Base-by-base conservation (phyloP, 768 basidiomycete genomes). In the Mycena maculata region DNA sequence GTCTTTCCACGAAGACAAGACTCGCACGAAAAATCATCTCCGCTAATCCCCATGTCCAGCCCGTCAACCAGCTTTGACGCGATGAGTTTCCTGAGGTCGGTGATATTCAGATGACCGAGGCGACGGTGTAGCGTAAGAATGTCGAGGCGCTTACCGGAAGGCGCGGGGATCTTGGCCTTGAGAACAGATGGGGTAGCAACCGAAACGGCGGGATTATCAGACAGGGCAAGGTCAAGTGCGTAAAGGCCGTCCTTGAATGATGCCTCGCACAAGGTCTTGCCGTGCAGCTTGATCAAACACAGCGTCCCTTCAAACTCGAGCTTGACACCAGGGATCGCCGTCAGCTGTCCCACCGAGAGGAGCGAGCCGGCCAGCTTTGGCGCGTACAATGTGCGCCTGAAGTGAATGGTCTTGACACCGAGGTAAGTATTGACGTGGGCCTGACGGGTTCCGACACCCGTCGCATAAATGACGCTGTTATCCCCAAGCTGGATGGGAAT, bases 1-100 rank as follows among this genome's bases (percentile, higher is more conserved):
- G 54, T 56, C 54, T 56, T 56, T 20, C 54, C 54, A 18, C 4
- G 8, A 12, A 58, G 31, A 18, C 56, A 58, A 18, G 42, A 41
- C 4, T 47, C 56, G 11, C 56, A 58, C n/a, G 28, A 31, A n/a
- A 58, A 30, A 47, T 58, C 31, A 31, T 58, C 44, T 3, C 31
- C 55, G 1, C 23, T 16, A 18, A 30, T n/a, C 55, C 55, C 55
- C 41, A 57, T 28, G 4, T 57, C 55, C 41, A 58, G 28, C 42
- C 56, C 56, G n/a, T 45, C 56, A 13, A 58, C 56, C 56, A 45
- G 31, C 20, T 47, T 47, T 7, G 42, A 33, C 2, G 56, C 7
- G 9, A 45, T n/a, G 22, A 58, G 56, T 56, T 56, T 56, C 39
- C 54, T 56, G 41, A 56, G 50, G 13, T 52, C 50, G 33, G 50